Evolutionary conservation across 768 basidiomycete species (phyloP).

Genomic region (Agaricus sinodeliciosus): DNA sequence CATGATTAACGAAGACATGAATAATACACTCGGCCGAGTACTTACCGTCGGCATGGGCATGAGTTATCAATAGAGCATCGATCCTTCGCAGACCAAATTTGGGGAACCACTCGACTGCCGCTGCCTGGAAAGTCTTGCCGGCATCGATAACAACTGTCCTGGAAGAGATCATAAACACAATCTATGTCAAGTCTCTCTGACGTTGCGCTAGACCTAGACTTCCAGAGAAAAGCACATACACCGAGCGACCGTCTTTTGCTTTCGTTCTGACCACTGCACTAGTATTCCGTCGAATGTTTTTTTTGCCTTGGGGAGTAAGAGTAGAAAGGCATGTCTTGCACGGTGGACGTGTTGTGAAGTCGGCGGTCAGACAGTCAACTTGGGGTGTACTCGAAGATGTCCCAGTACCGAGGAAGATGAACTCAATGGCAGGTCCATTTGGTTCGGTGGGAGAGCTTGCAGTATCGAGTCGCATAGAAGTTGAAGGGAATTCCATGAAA

Average conservation of each 20-base stretch:
- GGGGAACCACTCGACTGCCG: conserved; percentile 46
- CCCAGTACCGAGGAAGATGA: conserved; percentile 82
- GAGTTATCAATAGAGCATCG: conserved; percentile 67
- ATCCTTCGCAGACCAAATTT: conserved; percentile 60
- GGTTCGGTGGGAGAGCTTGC: neutral
- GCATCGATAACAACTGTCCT: conserved; percentile 81
- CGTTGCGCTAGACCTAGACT: too few relatives aligned
- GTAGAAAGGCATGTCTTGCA: conserved; percentile 69
- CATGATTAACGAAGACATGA: conserved; percentile 2
- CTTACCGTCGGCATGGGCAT: conserved; percentile 78
- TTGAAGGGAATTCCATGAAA: neutral
- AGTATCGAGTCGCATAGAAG: neutral
- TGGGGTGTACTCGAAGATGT: conserved; percentile 70
- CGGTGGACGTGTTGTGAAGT: conserved; percentile 33
- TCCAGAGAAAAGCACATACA: conserved; percentile 35
- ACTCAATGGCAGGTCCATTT: conserved; percentile 30
- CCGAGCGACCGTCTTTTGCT: conserved; percentile 31
- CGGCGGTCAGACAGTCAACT: conserved; percentile 68
- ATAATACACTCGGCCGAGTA: neutral
- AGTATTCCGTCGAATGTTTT: conserved; percentile 82
- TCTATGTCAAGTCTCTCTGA: neutral
- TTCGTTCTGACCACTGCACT: conserved; percentile 55
- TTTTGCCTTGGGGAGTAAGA: conserved; percentile 63
- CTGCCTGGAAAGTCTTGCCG: conserved; percentile 74
- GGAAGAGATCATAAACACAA: conserved; percentile 4